Conservation (phyloP, 768 basidiomycete genomes). For the Cystobasidiopsis lactophilus region DNA sequence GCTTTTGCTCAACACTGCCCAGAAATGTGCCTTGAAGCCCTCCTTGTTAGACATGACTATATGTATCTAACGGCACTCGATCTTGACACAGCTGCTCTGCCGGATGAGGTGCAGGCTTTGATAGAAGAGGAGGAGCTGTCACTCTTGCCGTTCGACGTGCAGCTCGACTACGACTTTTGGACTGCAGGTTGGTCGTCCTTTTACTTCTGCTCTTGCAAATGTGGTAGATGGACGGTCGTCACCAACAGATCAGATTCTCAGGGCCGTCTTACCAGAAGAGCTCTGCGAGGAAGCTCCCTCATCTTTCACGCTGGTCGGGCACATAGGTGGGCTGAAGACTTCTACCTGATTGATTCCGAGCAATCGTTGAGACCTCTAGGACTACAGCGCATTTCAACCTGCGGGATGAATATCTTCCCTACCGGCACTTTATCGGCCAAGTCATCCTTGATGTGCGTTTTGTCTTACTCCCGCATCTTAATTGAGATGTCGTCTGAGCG, state of each 20-base stretch:
- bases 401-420: conserved; percentile 71
- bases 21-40: background rate
- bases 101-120: conserved; percentile 35
- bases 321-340: conserved; percentile 48
- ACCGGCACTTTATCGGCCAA: conserved; percentile 73
- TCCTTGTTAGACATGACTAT: background rate
- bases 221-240: no score
- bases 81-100: conserved; percentile 37
- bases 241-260: conserved; percentile 53
- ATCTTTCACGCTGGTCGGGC: conserved; percentile 70
- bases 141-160: conserved; percentile 34
- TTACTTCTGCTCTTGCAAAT: no score
- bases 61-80: background rate
- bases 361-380: background rate
- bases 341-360: background rate
- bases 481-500: background rate
- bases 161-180: conserved; percentile 73
- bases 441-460: conserved; percentile 56
- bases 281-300: conserved; percentile 57
- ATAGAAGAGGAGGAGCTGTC: conserved; percentile 37
- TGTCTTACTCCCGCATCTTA: background rate
- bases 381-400: conserved; percentile 69
- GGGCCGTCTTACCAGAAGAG: conserved; percentile 55
- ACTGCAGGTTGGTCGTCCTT: conserved; percentile 38
- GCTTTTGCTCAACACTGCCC: background rate